Base-by-base conservation (phyloP, 163 green algal species). In the Chlorella variabilis region DNA sequence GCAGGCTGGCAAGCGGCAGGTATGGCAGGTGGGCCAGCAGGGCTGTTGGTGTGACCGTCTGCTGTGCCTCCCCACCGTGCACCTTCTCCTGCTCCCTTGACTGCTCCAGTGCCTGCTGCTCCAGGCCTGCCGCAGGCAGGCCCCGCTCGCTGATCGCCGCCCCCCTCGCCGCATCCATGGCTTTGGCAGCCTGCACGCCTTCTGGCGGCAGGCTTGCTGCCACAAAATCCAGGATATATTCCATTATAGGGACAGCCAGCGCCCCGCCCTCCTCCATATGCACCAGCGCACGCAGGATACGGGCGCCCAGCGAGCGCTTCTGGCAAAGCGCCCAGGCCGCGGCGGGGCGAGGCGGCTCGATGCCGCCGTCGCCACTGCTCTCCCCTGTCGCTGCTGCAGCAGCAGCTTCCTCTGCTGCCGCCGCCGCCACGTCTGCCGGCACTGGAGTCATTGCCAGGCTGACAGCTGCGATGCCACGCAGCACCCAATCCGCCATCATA, bases 391-490 rank as follows among this genome's bases (percentile, higher is more conserved):
- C 42, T 9, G 29, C 25, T 6, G 31, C 31, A 20, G 67, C 67
- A n/a, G n/a, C n/a, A n/a, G n/a, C n/a, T n/a, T n/a, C n/a, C n/a
- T n/a, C n/a, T 15, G 48, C 69, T n/a, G 45, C 45, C 23, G 69
- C 69, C 27, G 39, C 68, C 29, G 68, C 68, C 68, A 75, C 41
- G 2, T 59, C 42, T 17, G 27, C 15, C 4, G 68, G 68, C 42
- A 75, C 68, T 20, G 33, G 39, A 3, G 23, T 2, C 5, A 11
- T 34, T 1, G 68, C 68, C 9, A 75, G 42, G 42, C 27, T 42
- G 41, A 58, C 68, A 4, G 42, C 42, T 13, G 68, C 68, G 4
- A 77, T 23, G 45, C 69, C 45, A 34, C 69, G 69, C 31, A 77
- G 29, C 2, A 66, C 4, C 31, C 34, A 42, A 25, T 77, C 69